Evolutionary conservation across 2,329 filamentous ascomycete genomes (phyloP).

Genomic region (Amylocarpus encephaloides): DNA sequence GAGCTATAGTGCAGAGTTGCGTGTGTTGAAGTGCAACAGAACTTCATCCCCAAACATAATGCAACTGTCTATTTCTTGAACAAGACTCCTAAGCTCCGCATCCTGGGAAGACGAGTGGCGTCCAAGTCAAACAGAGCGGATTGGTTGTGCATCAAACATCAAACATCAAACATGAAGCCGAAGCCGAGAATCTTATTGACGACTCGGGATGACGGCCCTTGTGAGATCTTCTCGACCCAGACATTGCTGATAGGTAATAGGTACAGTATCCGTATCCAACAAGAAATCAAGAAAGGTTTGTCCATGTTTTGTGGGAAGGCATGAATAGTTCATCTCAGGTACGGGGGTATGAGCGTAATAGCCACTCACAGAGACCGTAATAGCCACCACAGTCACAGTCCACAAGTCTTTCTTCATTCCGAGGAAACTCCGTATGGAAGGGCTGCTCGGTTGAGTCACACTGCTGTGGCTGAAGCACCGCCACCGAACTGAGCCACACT

Average conservation of each 20-base stretch:
- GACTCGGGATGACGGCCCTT: neutral
- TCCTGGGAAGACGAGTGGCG: neutral
- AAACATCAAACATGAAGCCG: neutral
- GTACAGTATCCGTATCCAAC: no score
- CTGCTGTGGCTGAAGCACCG: neutral
- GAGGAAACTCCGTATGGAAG: neutral
- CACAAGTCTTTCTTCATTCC: neutral
- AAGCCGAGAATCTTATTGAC: no score
- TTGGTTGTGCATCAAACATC: no score
- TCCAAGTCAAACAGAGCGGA: neutral
- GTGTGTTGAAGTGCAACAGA: no score
- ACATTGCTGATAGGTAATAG: neutral
- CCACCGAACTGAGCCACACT: neutral
- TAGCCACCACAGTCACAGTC: no score
- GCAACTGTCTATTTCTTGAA: no score
- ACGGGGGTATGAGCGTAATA: no score
- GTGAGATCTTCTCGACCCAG: neutral
- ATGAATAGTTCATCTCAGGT: neutral
- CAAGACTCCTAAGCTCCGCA: neutral
- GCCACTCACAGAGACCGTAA: neutral
- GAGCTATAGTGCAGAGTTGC: no score
- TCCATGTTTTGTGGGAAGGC: neutral
- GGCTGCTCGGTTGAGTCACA: neutral
- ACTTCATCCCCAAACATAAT: no score
- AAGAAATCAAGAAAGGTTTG: neutral